Percentiles rank a stretch among this genome's conserved stretches.
phyloP scores from a whole-genome alignment of 140 eudicot species.

The Erigeron philadelphicus region DNA sequence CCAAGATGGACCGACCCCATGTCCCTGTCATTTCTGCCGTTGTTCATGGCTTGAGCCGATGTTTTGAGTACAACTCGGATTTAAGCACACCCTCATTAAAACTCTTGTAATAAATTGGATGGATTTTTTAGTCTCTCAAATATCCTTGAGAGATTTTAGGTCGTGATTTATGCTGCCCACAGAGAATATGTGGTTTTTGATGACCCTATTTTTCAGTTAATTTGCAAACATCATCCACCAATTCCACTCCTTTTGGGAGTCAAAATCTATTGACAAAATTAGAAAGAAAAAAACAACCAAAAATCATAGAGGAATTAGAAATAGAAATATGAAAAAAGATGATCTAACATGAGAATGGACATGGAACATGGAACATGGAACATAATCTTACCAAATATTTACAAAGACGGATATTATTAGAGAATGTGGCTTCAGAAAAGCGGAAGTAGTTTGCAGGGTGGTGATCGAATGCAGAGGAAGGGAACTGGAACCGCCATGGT shows the following conservation, averaged over 20 bases:
- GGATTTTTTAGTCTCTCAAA: not conserved
- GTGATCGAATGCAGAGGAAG: conserved; percentile 20
- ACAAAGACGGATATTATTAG: not conserved
- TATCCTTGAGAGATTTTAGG: conserved; percentile 24
- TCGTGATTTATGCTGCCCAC: conserved; percentile 29
- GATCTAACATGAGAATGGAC: not conserved
- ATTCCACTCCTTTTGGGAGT: conserved; percentile 23
- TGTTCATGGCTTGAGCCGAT: not conserved
- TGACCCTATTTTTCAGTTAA: conserved; percentile 13
- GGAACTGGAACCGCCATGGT: conserved; percentile 30
- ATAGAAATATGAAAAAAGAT: not conserved
- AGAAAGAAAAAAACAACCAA: not conserved
- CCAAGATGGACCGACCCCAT: no score
- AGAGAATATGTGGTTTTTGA: conserved; percentile 26
- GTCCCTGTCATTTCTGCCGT: no score
- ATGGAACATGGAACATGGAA: conserved; percentile 16
- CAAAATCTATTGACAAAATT: conserved; percentile 22
- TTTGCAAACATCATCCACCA: conserved; percentile 18
- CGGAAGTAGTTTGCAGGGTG: conserved; percentile 23
- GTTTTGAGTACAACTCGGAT: not conserved
- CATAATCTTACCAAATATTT: not conserved
- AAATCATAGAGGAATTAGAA: not conserved
- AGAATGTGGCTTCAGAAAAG: conserved; percentile 15
- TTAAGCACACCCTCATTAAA: not conserved
- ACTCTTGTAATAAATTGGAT: not conserved